phyloP scores from a whole-genome alignment of 1,284 basidiomycete species.

The Chondrostereum purpureum region DNA sequence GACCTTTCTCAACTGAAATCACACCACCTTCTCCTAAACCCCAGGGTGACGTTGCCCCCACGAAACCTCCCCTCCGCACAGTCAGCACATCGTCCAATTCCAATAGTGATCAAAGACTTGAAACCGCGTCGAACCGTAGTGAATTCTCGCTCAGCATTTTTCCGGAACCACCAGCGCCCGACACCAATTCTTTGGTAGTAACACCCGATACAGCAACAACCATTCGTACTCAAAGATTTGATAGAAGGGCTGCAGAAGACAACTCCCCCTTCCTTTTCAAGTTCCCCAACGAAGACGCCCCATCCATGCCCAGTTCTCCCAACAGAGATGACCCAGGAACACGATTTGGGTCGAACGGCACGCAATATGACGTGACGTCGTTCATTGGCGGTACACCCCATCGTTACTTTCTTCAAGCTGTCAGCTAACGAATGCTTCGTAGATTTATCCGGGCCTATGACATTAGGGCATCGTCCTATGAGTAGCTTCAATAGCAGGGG shows the following conservation, averaged over 20 bases:
- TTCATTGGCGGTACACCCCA: conserved; percentile 71
- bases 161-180: conserved; percentile 50
- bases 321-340: conserved; percentile 16
- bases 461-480: conserved; percentile 3
- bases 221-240: background rate
- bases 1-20: conserved; percentile 7
- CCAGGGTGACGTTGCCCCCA: background rate
- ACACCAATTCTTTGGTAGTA: conserved; percentile 4
- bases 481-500: conserved; percentile 5
- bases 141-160: conserved; percentile 68
- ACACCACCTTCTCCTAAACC: conserved; percentile 1
- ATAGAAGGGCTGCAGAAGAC: background rate
- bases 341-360: conserved; percentile 39
- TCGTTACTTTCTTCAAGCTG: too few relatives aligned
- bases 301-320: conserved; percentile 23
- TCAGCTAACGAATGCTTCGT: too few relatives aligned
- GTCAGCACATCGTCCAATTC: conserved; percentile 9
- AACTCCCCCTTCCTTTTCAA: conserved; percentile 3
- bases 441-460: conserved; percentile 19
- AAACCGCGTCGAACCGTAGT: conserved; percentile 37
- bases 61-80: conserved; percentile 4
- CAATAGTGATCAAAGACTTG: conserved; percentile 2
- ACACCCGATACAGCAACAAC: background rate
- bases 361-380: conserved; percentile 67
- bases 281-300: conserved; percentile 4